Evolutionary conservation across 805 yeast genomes (phyloP).

Genomic region (Zygotorulaspora danielsina): DNA sequence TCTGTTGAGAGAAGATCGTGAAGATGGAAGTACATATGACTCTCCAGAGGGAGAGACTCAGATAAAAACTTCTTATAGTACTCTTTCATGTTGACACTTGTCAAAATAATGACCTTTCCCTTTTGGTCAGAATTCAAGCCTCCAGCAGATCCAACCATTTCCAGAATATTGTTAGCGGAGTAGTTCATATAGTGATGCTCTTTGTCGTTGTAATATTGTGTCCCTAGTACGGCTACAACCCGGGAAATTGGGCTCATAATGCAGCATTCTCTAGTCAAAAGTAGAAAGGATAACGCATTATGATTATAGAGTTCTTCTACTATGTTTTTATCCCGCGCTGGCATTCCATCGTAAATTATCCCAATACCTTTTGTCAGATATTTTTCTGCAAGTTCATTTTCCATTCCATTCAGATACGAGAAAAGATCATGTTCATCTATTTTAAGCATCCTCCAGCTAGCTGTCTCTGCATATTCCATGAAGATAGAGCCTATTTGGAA

Average conservation of each 20-base stretch:
- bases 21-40: constrained; percentile 53
- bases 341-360: constrained; percentile 54
- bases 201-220: constrained; percentile 64
- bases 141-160: constrained; percentile 53
- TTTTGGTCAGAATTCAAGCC: constrained; percentile 27
- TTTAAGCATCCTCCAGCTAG: constrained; percentile 39
- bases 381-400: constrained; percentile 45
- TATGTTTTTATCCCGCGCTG: constrained; percentile 45
- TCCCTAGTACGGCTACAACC: constrained; percentile 61
- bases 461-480: constrained; percentile 37
- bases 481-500: constrained; percentile 49
- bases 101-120: constrained; percentile 51
- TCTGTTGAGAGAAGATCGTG: constrained; percentile 72
- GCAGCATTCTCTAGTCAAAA: constrained; percentile 59
- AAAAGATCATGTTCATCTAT: constrained; percentile 32
- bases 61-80: constrained; percentile 69
- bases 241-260: constrained; percentile 47
- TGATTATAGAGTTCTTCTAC: constrained; percentile 50
- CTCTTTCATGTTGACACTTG: constrained; percentile 49
- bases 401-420: constrained; percentile 41
- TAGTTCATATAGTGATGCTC: constrained; percentile 71
- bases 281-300: constrained; percentile 51
- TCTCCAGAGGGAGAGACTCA: constrained; percentile 81
- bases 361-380: constrained; percentile 61
- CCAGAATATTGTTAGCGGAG: constrained; percentile 56